Evolutionary conservation across 768 basidiomycete genomes (phyloP).

Genomic region (Leccinum longicurvipes): DNA sequence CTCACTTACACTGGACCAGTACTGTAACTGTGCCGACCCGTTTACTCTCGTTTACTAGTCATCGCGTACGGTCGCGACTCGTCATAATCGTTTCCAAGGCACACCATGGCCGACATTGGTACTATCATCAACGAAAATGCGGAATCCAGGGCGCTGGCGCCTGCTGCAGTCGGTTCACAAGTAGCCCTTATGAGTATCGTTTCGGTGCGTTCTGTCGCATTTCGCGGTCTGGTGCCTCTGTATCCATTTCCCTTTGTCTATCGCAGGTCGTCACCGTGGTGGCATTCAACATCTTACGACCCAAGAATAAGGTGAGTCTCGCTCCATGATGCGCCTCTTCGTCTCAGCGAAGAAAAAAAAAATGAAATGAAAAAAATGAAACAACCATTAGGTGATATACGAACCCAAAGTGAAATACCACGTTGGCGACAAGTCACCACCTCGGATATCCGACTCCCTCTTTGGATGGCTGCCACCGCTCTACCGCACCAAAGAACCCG

Average conservation of each 20-base stretch:
- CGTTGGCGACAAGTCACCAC: conserved; percentile 70
- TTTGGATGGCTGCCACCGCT: conserved; percentile 92
- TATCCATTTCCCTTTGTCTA: not conserved
- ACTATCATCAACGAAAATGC: conserved; percentile 33
- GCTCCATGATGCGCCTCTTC: not conserved
- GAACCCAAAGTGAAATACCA: conserved; percentile 95
- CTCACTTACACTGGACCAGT: not conserved
- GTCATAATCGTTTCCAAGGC: conserved; percentile 3
- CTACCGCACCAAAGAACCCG: conserved; percentile 79
- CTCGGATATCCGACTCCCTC: conserved; percentile 76
- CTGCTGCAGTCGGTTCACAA: conserved; percentile 77
- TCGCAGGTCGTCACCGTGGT: conserved; percentile 60
- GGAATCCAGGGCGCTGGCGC: conserved; percentile 65
- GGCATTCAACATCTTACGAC: conserved; percentile 81
- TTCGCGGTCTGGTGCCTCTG: not conserved
- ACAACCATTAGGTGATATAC: conserved; percentile 64
- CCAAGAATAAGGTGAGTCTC: conserved; percentile 72
- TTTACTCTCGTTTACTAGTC: conserved; percentile 18
- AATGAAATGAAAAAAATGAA: not conserved
- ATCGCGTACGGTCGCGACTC: conserved; percentile 16
- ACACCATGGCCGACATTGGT: conserved; percentile 32
- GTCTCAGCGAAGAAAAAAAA: not conserved
- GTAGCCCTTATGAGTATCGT: conserved; percentile 68
- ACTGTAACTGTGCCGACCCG: conserved; percentile 15
- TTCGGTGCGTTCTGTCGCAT: conserved; percentile 52